Evolutionary conservation across 768 basidiomycete species (phyloP).

Genomic region (Boletus tylopilopsis): DNA sequence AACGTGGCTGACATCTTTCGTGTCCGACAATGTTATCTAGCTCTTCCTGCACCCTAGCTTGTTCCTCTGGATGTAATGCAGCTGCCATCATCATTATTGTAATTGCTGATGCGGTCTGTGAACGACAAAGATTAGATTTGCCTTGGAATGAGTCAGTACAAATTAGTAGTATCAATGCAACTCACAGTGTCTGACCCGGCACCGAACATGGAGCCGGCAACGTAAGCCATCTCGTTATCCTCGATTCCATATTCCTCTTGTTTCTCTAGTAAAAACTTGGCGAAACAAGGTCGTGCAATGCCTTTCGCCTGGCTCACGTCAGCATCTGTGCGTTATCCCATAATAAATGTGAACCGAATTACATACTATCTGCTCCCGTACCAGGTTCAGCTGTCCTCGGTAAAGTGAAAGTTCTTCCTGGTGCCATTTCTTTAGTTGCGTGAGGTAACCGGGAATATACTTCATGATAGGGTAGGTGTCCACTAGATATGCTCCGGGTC

Average conservation of each 20-base stretch:
- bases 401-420: constrained; percentile 9
- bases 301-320: neutral
- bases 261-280: neutral
- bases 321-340: no score
- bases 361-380: constrained; percentile 6
- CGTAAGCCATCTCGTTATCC: constrained; percentile 2
- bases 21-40: constrained; percentile 3
- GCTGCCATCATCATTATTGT: constrained; percentile 7
- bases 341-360: neutral
- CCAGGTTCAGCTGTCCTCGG: neutral
- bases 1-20: neutral
- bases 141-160: no score
- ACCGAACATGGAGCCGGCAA: constrained; percentile 8
- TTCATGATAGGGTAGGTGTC: constrained; percentile 6
- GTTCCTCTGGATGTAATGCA: constrained; percentile 4
- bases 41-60: constrained; percentile 7
- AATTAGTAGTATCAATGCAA: neutral
- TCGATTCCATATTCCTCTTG: neutral
- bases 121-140: no score
- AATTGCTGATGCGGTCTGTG: constrained; percentile 11
- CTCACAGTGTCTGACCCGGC: constrained; percentile 10
- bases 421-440: constrained; percentile 4
- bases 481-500: constrained; percentile 3
- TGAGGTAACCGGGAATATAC: constrained; percentile 8
- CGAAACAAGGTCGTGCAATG: constrained; percentile 5